Percentiles rank a stretch among this genome's conserved stretches.
These are phyloP conservation scores for Pestalotiopsis sp. DNA, from an alignment of 2,329 filamentous ascomycete genomes.

Conservation along the genomic window DNA sequence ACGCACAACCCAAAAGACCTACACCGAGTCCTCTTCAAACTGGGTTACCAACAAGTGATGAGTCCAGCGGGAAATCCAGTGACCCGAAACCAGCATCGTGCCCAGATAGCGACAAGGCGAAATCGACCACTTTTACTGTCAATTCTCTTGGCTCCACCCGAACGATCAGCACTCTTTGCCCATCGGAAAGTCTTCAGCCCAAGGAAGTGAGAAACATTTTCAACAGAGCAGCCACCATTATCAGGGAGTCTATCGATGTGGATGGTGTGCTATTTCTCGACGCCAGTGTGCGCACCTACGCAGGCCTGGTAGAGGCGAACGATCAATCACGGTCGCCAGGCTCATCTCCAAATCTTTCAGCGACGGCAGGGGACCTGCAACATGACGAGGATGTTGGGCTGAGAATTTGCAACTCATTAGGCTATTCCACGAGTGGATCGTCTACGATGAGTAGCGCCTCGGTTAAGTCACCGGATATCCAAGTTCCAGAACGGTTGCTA, in stretches of 20 bases:
- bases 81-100: not conserved
- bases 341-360: conserved; percentile 19
- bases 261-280: conserved; percentile 42
- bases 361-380: conserved; percentile 16
- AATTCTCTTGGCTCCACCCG: not conserved
- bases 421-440: conserved; percentile 36
- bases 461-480: conserved; percentile 16
- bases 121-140: not conserved
- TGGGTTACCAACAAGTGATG: not conserved
- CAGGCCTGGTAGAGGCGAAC: conserved; percentile 10
- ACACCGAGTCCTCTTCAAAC: not conserved
- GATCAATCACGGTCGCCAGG: not conserved
- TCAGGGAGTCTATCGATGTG: conserved; percentile 44
- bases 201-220: conserved; percentile 32
- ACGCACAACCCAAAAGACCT: not conserved
- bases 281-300: conserved; percentile 25
- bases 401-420: conserved; percentile 36
- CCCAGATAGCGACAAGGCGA: not conserved
- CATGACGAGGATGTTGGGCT: not conserved
- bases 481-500: conserved; percentile 42
- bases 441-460: conserved; percentile 35
- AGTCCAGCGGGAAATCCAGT: not conserved
- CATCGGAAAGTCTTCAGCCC: conserved; percentile 4
- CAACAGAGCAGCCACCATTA: conserved; percentile 43
- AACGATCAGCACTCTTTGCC: not conserved